Conservation (phyloP, 495 filamentous ascomycete species). For the Talaromyces trachyspermus region DNA sequence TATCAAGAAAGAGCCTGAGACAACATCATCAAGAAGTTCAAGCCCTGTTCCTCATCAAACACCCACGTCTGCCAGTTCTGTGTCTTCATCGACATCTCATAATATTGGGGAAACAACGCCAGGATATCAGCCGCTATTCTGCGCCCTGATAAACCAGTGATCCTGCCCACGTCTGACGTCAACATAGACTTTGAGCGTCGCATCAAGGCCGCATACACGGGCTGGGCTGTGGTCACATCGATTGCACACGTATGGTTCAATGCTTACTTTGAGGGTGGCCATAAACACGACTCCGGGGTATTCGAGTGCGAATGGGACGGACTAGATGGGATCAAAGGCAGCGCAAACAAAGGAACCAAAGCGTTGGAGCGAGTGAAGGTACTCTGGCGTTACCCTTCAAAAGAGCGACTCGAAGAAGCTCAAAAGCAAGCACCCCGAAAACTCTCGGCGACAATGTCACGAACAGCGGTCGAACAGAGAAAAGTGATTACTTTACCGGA, state of each 20-base stretch:
- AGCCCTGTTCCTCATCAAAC: background rate
- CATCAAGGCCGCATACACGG: constrained; percentile 63
- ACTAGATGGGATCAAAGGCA: constrained; percentile 75
- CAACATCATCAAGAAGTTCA: constrained; percentile 1
- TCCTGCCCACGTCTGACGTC: constrained; percentile 72
- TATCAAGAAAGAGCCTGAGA: background rate
- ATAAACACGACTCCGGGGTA: constrained; percentile 52
- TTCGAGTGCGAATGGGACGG: constrained; percentile 60
- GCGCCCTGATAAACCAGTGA: constrained; percentile 56
- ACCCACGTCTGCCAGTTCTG: background rate
- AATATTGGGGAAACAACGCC: background rate
- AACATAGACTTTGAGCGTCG: constrained; percentile 84
- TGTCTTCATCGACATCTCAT: constrained; percentile 1
- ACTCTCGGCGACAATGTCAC: background rate
- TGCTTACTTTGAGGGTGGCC: constrained; percentile 78
- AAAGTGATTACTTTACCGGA: constrained; percentile 49
- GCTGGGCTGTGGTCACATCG: constrained; percentile 81
- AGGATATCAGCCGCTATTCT: constrained; percentile 59
- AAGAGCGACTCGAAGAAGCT: constrained; percentile 17
- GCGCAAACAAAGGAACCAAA: constrained; percentile 65
- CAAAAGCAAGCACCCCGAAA: constrained; percentile 15
- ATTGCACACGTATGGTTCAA: constrained; percentile 98
- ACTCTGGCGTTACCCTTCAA: constrained; percentile 60
- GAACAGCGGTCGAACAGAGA: too few species aligned
- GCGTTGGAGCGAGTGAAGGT: constrained; percentile 81